These are phyloP conservation scores for Suhomyces taliae DNA, from an alignment of 1,139 yeast species.

Conservation along the genomic window DNA sequence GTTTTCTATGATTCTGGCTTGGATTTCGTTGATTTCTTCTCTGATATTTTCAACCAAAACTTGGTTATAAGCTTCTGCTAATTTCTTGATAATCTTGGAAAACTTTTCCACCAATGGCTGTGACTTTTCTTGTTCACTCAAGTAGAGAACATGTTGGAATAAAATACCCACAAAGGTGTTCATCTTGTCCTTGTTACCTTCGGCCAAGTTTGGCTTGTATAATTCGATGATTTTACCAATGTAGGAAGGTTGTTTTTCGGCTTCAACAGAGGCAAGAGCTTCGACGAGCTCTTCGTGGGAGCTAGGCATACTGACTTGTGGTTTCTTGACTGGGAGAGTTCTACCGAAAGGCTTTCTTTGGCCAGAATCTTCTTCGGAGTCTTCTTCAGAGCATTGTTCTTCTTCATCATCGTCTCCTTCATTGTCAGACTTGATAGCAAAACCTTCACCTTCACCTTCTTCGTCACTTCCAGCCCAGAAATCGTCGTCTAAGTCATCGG, in stretches of 20 bases:
- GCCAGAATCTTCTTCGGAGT: constrained; percentile 1
- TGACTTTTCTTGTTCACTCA: constrained; percentile 36
- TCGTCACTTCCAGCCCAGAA: constrained; percentile 59
- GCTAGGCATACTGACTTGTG: constrained; percentile 52
- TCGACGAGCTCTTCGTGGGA: constrained; percentile 51
- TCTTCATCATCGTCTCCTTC: constrained; percentile 21
- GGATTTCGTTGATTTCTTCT: constrained; percentile 42
- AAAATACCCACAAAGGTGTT: constrained; percentile 64
- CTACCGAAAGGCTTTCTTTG: constrained; percentile 9
- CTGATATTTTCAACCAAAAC: constrained; percentile 52
- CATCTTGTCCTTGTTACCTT: constrained; percentile 78
- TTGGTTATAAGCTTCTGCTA: constrained; percentile 68
- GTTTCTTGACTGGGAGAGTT: constrained; percentile 12
- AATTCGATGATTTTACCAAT: constrained; percentile 57
- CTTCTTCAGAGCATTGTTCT: constrained; percentile 9
- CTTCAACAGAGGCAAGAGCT: constrained; percentile 34
- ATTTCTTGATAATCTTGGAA: constrained; percentile 51
- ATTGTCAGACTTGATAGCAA: constrained; percentile 22
- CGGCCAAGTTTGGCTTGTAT: constrained; percentile 75
- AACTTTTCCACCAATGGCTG: constrained; percentile 38
- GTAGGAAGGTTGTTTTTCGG: constrained; percentile 46
- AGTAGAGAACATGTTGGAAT: constrained; percentile 58
- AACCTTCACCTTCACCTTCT: constrained; percentile 48
- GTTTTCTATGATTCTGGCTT: constrained; percentile 40
- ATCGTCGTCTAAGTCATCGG: constrained; percentile 67